phyloP scores from a whole-genome alignment of 768 basidiomycete genomes.

The Panellus pusillus region DNA sequence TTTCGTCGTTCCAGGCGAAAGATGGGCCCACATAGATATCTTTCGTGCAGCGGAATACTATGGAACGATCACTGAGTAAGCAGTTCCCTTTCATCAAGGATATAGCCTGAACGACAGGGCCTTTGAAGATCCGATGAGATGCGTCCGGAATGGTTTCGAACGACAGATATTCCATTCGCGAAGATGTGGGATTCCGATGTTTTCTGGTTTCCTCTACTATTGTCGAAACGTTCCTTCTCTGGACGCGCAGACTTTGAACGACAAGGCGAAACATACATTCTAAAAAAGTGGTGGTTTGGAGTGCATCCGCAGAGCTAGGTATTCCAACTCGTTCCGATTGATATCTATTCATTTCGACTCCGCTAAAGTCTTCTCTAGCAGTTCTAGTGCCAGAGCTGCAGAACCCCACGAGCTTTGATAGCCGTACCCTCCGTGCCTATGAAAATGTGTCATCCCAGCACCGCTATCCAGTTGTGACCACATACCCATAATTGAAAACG shows the following conservation, averaged over 20 bases:
- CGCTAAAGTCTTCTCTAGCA: constrained; percentile 45
- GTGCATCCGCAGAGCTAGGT: constrained; percentile 3
- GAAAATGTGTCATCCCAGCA: background rate
- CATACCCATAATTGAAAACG: constrained; percentile 58
- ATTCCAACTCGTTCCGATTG: no score
- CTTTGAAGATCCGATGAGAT: constrained; percentile 80
- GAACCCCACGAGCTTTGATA: constrained; percentile 69
- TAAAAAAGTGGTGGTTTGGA: constrained; percentile 50
- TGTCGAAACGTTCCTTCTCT: constrained; percentile 39
- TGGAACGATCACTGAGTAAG: constrained; percentile 69
- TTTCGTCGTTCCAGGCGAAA: constrained; percentile 54
- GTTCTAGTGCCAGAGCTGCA: constrained; percentile 46
- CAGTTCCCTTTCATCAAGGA: constrained; percentile 7
- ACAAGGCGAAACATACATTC: constrained; percentile 28
- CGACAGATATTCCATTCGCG: constrained; percentile 57
- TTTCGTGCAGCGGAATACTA: constrained; percentile 63
- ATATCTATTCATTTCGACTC: constrained; percentile 7
- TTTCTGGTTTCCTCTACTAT: constrained; percentile 68
- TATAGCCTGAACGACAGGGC: background rate
- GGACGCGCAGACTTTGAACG: constrained; percentile 47
- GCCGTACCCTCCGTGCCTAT: constrained; percentile 62
- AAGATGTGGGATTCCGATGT: constrained; percentile 63
- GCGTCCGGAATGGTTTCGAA: constrained; percentile 75
- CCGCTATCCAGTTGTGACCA: background rate
- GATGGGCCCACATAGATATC: constrained; percentile 69